Evolutionary conservation across 2,329 filamentous ascomycete genomes (phyloP).

Genomic region (Camptophora hylomeconis): DNA sequence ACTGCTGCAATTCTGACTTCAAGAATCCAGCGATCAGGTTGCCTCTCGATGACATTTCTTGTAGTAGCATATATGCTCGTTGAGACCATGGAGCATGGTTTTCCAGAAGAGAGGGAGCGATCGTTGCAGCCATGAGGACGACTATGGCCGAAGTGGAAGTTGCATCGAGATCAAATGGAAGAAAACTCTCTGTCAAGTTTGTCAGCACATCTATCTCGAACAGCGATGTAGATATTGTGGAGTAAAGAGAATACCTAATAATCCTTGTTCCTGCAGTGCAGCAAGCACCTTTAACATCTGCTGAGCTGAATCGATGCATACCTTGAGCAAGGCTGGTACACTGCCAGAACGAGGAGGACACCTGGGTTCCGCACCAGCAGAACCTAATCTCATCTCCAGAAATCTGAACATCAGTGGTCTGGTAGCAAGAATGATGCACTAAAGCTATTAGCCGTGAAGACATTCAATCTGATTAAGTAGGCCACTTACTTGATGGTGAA

Average conservation of each 20-base stretch:
- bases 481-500: conserved; percentile 27
- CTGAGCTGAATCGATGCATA: conserved; percentile 32
- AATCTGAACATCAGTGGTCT: conserved; percentile 33
- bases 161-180: conserved; percentile 36
- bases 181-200: conserved; percentile 39
- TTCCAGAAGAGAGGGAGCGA: conserved; percentile 26
- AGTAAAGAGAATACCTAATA: conserved; percentile 28
- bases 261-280: conserved; percentile 31
- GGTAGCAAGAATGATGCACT: conserved; percentile 30
- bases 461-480: neutral
- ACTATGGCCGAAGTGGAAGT: conserved; percentile 33
- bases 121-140: conserved; percentile 26
- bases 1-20: conserved; percentile 33
- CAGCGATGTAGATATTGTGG: neutral
- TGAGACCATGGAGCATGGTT: conserved; percentile 26
- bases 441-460: neutral
- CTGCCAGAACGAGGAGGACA: conserved; percentile 24
- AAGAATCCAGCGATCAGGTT: conserved; percentile 35
- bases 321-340: conserved; percentile 26
- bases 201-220: neutral
- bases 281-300: conserved; percentile 32
- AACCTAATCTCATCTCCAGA: conserved; percentile 24
- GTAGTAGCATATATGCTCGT: conserved; percentile 31
- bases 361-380: conserved; percentile 18
- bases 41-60: conserved; percentile 34